Conservation (phyloP, 2,329 filamentous ascomycete species). For the Trichoderma sp. region DNA sequence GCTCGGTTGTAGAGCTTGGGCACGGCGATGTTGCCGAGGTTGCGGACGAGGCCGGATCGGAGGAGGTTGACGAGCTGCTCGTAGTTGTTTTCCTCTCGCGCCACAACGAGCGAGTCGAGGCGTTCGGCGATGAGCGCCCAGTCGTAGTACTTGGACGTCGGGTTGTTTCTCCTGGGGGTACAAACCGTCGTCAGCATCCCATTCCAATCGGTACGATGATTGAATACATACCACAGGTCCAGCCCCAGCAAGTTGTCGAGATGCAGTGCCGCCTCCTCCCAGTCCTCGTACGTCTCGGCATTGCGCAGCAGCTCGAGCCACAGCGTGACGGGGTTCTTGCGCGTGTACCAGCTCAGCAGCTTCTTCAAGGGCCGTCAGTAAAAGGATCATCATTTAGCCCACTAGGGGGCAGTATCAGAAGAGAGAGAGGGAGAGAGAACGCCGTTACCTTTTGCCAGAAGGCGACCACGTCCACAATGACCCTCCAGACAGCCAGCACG, state of each 20-base stretch:
- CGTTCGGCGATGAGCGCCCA: constrained; percentile 81
- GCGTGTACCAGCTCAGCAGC: constrained; percentile 66
- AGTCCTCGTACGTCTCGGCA: constrained; percentile 77
- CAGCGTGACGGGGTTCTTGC: constrained; percentile 64
- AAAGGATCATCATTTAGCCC: constrained; percentile 27
- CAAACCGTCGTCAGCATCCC: too few relatives aligned
- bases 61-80: constrained; percentile 76
- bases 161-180: constrained; percentile 73
- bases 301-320: constrained; percentile 67
- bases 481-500: constrained; percentile 54
- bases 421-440: not conserved
- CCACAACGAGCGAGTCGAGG: constrained; percentile 68
- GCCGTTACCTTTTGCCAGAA: constrained; percentile 63
- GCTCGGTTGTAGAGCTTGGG: constrained; percentile 80
- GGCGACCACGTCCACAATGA: constrained; percentile 62
- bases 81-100: constrained; percentile 71
- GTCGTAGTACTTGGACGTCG: constrained; percentile 80
- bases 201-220: not conserved
- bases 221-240: constrained; percentile 68
- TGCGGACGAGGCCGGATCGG: constrained; percentile 76
- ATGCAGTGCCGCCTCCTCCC: constrained; percentile 80
- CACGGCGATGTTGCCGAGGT: constrained; percentile 87
- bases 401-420: constrained; percentile 8
- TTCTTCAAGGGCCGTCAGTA: constrained; percentile 54
- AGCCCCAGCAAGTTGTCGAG: constrained; percentile 81